Conservation (phyloP, 176 grass and related monocot genomes). For the Bothriochloa decipiens region DNA sequence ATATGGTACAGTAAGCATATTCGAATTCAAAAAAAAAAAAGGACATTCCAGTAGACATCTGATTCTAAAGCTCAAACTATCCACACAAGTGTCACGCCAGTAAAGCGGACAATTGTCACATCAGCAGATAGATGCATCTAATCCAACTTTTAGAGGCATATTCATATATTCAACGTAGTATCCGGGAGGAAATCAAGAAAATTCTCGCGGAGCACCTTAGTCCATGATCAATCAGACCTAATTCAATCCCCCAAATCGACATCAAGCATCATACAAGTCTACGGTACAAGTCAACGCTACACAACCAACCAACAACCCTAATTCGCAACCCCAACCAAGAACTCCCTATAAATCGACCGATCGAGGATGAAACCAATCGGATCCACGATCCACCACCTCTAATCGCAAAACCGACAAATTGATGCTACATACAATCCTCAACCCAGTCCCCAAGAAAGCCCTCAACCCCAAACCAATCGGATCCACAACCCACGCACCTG, state of each 20-base stretch:
- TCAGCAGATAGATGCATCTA: not conserved
- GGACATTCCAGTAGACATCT: not conserved
- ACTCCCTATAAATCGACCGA: not conserved
- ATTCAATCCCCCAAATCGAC: not conserved
- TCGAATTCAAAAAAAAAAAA: not conserved
- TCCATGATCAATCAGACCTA: not conserved
- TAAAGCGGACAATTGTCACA: not conserved
- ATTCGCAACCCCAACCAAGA: not conserved
- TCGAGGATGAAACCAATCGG: not conserved
- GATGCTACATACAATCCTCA: not conserved
- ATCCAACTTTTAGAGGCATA: not conserved
- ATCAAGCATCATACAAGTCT: not conserved
- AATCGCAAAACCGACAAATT: not conserved
- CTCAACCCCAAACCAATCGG: not conserved
- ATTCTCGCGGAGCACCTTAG: not conserved
- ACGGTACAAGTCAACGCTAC: constrained; percentile 6
- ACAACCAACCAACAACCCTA: not conserved
- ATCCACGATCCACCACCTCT: not conserved
- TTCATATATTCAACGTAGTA: not conserved
- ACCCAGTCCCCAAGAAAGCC: not conserved
- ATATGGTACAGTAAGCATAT: not conserved
- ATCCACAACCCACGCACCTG: not conserved
- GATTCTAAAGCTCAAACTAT: not conserved
- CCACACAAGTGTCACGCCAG: not conserved
- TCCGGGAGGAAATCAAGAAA: not conserved